A percentile compares a stretch with the other conserved stretches of the same genome.
phyloP scores from a whole-genome alignment of 306 rosid species.

The Malus domestica region ASM211411v1 NC_041805.1:26564001-26564500 shows the following conservation, averaged over 20 bases:
- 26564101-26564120: constrained; percentile 22
- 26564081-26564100: constrained; percentile 17
- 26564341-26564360: constrained; percentile 29
- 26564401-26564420: constrained; percentile 25
- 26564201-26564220: constrained; percentile 18
- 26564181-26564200: constrained; percentile 22
- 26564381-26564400: constrained; percentile 15
- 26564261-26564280: constrained; percentile 18
- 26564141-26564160: constrained; percentile 28
- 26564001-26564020: constrained; percentile 23
- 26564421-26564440: constrained; percentile 14
- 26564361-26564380: constrained; percentile 12
- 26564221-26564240: constrained; percentile 31
- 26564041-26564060: constrained; percentile 31
- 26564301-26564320: constrained; percentile 28
- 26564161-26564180: constrained; percentile 31
- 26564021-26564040: constrained; percentile 22
- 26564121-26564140: constrained; percentile 21
- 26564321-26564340: constrained; percentile 10
- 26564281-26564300: constrained; percentile 22
- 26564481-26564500: constrained; percentile 24
- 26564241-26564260: constrained; percentile 32
- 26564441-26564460: constrained; percentile 30
- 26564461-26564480: constrained; percentile 32
- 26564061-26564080: constrained; percentile 17